Percentiles rank a stretch among this genome's conserved stretches.
Evolutionary conservation across 1,284 basidiomycete species (phyloP).

Genomic region (Ustilago hordei): DNA sequence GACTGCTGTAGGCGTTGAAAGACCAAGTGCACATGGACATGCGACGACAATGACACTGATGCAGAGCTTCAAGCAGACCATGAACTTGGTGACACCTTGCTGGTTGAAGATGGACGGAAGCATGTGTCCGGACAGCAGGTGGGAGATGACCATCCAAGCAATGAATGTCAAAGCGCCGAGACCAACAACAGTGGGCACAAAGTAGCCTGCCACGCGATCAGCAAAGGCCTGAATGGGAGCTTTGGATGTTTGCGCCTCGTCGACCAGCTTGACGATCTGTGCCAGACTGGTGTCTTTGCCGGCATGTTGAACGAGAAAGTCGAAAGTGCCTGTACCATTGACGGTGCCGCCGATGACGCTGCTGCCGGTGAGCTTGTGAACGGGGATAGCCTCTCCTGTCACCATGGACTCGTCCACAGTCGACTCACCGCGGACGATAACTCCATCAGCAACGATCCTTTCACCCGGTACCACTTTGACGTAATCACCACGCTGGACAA

Average conservation of each 20-base stretch:
- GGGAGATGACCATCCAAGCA: slow-evolving; percentile 84
- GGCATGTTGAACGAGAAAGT: slow-evolving; percentile 93
- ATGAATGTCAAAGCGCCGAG: slow-evolving; percentile 86
- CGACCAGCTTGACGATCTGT: slow-evolving; percentile 96
- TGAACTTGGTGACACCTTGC: slow-evolving; percentile 85
- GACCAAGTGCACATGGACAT: slow-evolving; percentile 95
- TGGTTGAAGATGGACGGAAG: slow-evolving; percentile 86
- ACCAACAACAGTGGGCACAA: slow-evolving; percentile 90
- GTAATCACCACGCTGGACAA: slow-evolving; percentile 91
- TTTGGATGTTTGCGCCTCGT: slow-evolving; percentile 97
- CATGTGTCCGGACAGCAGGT: slow-evolving; percentile 71
- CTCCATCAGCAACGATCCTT: slow-evolving; percentile 95
- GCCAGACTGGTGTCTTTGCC: slow-evolving; percentile 95
- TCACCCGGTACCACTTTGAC: slow-evolving; percentile 96
- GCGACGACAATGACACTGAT: slow-evolving; percentile 98
- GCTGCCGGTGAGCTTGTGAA: slow-evolving; percentile 84
- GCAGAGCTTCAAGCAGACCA: slow-evolving; percentile 94
- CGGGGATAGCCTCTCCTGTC: slow-evolving; percentile 94
- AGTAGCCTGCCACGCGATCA: slow-evolving; percentile 91
- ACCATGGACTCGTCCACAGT: slow-evolving; percentile 96
- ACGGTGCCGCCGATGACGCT: slow-evolving; percentile 94
- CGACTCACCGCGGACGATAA: slow-evolving; percentile 85
- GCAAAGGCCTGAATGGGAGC: slow-evolving; percentile 98
- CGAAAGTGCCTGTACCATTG: slow-evolving; percentile 93
- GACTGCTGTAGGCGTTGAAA: slow-evolving; percentile 96